Base-by-base conservation (phyloP, 306 rosid species). In the Pyrus communis region DNA sequence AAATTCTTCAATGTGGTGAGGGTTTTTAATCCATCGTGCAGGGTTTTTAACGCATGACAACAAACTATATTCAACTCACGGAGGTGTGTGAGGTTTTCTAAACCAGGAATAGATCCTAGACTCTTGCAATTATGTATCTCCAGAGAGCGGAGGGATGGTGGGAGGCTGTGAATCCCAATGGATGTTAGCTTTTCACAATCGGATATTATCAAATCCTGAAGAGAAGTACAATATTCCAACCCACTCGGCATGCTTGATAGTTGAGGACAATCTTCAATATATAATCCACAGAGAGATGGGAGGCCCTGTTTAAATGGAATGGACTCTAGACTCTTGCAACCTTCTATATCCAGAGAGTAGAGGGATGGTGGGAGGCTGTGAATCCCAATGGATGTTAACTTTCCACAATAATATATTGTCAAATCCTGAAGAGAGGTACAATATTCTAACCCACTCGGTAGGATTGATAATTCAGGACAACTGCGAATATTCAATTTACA, bases 51-150 rank as follows among this genome's bases (percentile, higher is more conserved):
- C 4, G 33, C 65, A 12, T 5, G 14, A 70, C 3, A 0, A 35
- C 7, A 0, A 0, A 0, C 0, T 0, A 70, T 25, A 1, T 1
- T 0, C 5, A 68, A 23, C 11, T 1, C 0, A 67, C 5, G 19
- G 2, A 38, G 71, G 49, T 22, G 13, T 12, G 72, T 43, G 72
- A 45, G 17, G 51, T 14, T 25, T 2, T 68, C 55, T 68, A 68
- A 7, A 68, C 12, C 8, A 14, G 73, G 73, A 69, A 69, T 7
- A 14, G 60, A 0, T 10, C 7, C 40, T 35, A 33, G 38, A 5
- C 38, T 33, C 8, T 33, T 6, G 38, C 38, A 33, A 33, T 1
- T 2, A 1, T 1, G 0, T 33, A 33, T 33, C 2, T 1, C 0
- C 35, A 33, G 35, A 33, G 35, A 33, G 7, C 0, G 35, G 7